phyloP scores from a whole-genome alignment of 139 green algal genomes.

The Haematococcus sp. region DNA sequence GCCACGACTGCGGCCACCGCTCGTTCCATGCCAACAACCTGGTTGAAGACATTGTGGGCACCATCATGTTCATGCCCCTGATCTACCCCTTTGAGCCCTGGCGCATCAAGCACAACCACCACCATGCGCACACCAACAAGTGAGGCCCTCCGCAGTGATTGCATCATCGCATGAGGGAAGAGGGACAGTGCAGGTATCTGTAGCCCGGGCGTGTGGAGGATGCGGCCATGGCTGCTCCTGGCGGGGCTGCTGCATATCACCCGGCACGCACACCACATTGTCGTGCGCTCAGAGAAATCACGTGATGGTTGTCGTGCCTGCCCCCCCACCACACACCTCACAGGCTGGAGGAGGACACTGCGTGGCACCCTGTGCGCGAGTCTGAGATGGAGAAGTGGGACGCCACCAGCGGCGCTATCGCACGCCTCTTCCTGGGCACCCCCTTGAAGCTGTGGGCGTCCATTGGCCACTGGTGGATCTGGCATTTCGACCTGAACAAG shows the following conservation, averaged over 20 bases:
- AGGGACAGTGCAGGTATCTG: neutral
- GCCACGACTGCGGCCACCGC: conserved; percentile 94
- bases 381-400: conserved; percentile 51
- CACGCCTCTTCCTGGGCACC: conserved; percentile 81
- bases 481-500: conserved; percentile 88
- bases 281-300: no score
- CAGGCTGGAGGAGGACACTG: conserved; percentile 92
- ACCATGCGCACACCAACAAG: conserved; percentile 99
- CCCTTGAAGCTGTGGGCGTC: conserved; percentile 89
- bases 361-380: conserved; percentile 85
- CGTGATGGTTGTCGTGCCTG: no score
- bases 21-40: conserved; percentile 94
- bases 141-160: conserved; percentile 24
- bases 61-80: conserved; percentile 87
- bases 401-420: conserved; percentile 29
- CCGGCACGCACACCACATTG: no score
- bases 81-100: conserved; percentile 98
- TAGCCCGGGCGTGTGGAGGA: neutral
- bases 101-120: conserved; percentile 98
- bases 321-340: no score
- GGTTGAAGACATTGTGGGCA: conserved; percentile 96
- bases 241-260: no score
- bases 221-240: neutral
- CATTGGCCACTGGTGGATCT: conserved; percentile 87
- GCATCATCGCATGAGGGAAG: neutral